phyloP scores from a whole-genome alignment of 1,284 basidiomycete species.

The Microbotryum scabiosae region DNA sequence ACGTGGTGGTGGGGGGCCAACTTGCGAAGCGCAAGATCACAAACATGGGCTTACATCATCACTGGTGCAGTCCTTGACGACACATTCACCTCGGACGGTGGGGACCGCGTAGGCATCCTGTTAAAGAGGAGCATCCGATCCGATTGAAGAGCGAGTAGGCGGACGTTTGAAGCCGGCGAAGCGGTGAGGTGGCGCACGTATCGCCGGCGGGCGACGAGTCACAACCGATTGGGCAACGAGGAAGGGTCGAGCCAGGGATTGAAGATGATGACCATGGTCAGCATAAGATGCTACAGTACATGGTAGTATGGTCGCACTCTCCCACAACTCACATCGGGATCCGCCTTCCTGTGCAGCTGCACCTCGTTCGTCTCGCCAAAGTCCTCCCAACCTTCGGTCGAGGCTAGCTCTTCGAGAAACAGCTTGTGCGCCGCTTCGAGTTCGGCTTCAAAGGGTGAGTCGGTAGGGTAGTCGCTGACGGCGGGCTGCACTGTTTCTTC shows the following conservation, averaged over 20 bases:
- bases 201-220: no score
- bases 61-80: conserved; percentile 6
- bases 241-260: conserved; percentile 1
- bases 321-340: conserved; percentile 8
- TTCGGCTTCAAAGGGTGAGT: not conserved
- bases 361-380: conserved; percentile 23
- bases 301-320: no score
- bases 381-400: conserved; percentile 16
- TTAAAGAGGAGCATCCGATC: no score
- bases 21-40: no score
- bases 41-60: conserved; percentile 11
- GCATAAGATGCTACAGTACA: not conserved
- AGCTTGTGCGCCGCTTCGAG: conserved; percentile 5
- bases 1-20: no score
- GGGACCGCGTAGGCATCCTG: conserved; percentile 20
- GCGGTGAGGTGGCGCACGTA: no score
- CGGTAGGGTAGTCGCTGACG: conserved; percentile 13
- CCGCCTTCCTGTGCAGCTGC: conserved; percentile 13
- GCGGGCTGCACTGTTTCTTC: conserved; percentile 3
- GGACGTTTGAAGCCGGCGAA: not conserved
- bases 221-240: no score
- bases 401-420: conserved; percentile 10
- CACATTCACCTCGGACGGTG: conserved; percentile 20
- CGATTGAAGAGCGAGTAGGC: no score
- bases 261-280: not conserved